Percentiles rank a stretch among this genome's conserved stretches.
These are phyloP conservation scores for Eimeria necatrix DNA, from an alignment of 169 alveolate genomes.

Conservation along the genomic window DNA sequence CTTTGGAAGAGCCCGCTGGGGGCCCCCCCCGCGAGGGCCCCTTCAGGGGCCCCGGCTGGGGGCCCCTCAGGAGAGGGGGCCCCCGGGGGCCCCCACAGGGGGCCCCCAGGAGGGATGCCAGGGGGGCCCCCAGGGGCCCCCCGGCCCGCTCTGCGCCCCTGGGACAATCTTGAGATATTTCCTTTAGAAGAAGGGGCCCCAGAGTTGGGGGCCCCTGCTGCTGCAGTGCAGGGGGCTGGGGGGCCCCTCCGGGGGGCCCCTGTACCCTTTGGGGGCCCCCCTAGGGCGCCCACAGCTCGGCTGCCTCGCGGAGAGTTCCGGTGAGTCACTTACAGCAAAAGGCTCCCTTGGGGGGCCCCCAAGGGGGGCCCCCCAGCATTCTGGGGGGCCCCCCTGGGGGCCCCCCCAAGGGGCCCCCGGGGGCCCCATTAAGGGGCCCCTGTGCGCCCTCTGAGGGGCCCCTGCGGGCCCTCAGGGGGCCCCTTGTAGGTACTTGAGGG, in stretches of 20 bases:
- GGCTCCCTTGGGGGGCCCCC: background rate
- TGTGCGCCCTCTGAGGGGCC: too few relatives aligned
- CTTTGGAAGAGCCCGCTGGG: background rate
- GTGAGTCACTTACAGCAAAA: background rate
- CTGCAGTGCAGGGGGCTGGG: too few relatives aligned
- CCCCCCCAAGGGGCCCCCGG: too few relatives aligned
- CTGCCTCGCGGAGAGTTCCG: conserved; percentile 21
- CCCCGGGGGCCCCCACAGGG: background rate
- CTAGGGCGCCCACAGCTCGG: background rate
- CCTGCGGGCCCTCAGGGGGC: too few relatives aligned
- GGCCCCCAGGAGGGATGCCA: background rate
- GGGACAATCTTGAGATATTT: background rate
- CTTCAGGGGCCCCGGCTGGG: background rate
- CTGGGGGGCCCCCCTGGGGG: too few relatives aligned
- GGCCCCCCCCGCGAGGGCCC: background rate
- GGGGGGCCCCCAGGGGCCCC: conserved; percentile 29
- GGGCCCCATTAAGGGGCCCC: too few relatives aligned
- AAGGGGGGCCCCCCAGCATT: too few relatives aligned
- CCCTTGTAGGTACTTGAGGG: too few relatives aligned
- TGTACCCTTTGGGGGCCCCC: background rate
- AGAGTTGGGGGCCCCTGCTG: background rate
- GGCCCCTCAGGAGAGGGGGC: background rate
- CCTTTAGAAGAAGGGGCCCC: background rate
- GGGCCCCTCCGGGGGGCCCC: too few relatives aligned
- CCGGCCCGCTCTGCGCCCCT: background rate